Evolutionary conservation across 1,139 yeast genomes (phyloP).

Genomic region (Candida sanyaensis): DNA sequence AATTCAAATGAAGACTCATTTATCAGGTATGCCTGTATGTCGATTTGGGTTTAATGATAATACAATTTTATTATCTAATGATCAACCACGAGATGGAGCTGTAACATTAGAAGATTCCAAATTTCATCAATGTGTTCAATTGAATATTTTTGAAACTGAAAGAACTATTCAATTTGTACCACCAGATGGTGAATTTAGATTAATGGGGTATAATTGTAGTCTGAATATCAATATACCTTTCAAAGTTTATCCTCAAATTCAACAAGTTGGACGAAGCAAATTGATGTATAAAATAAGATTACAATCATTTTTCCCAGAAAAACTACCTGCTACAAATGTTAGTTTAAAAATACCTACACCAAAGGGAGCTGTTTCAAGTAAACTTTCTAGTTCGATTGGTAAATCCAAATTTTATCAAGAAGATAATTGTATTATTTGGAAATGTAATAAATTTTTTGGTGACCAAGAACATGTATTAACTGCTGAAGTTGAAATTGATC

Average conservation of each 20-base stretch:
- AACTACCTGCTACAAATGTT: conserved; percentile 67
- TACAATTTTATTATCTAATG: conserved; percentile 21
- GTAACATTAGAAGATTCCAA: conserved; percentile 75
- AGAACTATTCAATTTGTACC: conserved; percentile 84
- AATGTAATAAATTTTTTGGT: conserved; percentile 67
- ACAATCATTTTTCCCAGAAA: conserved; percentile 63
- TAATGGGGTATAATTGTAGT: conserved; percentile 68
- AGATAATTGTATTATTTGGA: conserved; percentile 70
- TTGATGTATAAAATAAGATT: conserved; percentile 62
- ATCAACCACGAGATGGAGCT: conserved; percentile 32
- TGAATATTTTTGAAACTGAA: conserved; percentile 78
- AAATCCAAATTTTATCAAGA: conserved; percentile 69
- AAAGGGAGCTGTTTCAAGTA: conserved; percentile 54
- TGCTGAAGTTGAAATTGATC: conserved; percentile 47
- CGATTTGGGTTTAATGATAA: conserved; percentile 62
- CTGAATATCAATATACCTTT: conserved; percentile 73
- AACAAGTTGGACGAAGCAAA: conserved; percentile 48
- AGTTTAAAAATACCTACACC: conserved; percentile 71
- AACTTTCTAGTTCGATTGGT: conserved; percentile 58
- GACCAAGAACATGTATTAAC: conserved; percentile 59
- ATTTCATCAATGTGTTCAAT: conserved; percentile 88
- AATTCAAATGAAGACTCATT: conserved; percentile 68
- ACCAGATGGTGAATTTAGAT: conserved; percentile 91
- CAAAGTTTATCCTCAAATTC: conserved; percentile 61
- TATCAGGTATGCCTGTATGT: conserved; percentile 76